Evolutionary conservation across 2,329 filamentous ascomycete genomes (phyloP).

Genomic region (Monosporascus sp.): DNA sequence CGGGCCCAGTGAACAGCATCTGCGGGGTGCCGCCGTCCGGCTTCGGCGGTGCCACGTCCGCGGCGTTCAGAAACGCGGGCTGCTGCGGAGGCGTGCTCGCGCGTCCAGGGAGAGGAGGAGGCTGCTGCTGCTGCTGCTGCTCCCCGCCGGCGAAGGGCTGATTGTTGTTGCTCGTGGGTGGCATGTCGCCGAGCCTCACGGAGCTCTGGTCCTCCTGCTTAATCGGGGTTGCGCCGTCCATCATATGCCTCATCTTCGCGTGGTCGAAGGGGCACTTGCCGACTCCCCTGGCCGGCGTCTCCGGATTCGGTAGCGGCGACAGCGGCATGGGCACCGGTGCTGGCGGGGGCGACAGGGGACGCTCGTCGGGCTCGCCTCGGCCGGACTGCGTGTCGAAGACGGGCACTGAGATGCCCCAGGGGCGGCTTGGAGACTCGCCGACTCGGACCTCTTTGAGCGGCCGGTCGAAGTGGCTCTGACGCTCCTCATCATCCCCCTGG

Average conservation of each 20-base stretch:
- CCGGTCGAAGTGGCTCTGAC: slow-evolving; percentile 74
- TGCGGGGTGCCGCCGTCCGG: slow-evolving; percentile 41
- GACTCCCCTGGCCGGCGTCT: slow-evolving; percentile 19
- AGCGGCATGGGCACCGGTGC: slow-evolving; percentile 49
- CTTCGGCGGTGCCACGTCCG: slow-evolving; percentile 26
- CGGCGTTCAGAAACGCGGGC: slow-evolving; percentile 49
- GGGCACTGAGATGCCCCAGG: slow-evolving; percentile 87
- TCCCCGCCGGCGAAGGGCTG: slow-evolving; percentile 3
- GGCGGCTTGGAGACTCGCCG: slow-evolving; percentile 86
- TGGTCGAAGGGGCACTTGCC: slow-evolving; percentile 58
- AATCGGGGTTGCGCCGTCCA: slow-evolving; percentile 19
- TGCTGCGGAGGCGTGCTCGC: slow-evolving; percentile 25
- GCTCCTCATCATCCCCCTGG: slow-evolving; percentile 46
- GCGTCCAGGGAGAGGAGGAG: background rate
- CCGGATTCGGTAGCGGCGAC: slow-evolving; percentile 20
- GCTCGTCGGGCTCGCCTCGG: slow-evolving; percentile 29
- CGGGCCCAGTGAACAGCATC: slow-evolving; percentile 86
- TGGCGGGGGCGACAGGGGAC: slow-evolving; percentile 51
- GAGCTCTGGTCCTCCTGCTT: slow-evolving; percentile 21
- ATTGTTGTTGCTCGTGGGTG: slow-evolving; percentile 6
- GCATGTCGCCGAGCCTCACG: slow-evolving; percentile 11
- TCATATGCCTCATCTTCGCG: slow-evolving; percentile 35
- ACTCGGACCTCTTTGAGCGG: slow-evolving; percentile 85
- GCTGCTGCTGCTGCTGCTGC: slow-evolving; percentile 7
- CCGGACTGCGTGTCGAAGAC: slow-evolving; percentile 37